Base-by-base conservation (phyloP, 371 early-diverging fungal genomes). In the Capniomyces stellatus region DNA sequence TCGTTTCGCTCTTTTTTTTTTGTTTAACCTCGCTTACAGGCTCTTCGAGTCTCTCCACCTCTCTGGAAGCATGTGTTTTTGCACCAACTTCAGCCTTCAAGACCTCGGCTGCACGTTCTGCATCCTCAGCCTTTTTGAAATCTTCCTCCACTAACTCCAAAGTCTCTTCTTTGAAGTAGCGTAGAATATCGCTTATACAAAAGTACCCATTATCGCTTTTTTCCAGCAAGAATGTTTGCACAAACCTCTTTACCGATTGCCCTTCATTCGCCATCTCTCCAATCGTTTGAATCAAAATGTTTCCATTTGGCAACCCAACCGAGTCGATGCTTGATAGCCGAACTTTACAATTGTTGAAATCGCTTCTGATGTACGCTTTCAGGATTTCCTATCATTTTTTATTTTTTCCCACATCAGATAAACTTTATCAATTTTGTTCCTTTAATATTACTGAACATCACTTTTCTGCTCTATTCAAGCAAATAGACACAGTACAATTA, bases 141-240 rank as follows among this genome's bases (percentile, higher is more conserved):
- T 50, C 10, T 29, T 4, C 87, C 25, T 93, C 94, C 65, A 83
- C 84, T 57, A 92, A 64, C 35, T 35, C 35, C 15, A 10, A 6
- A 10, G 35, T 35, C 35, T 35, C 35, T 10, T 35, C 35, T 15
- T 35, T 35, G 10, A 35, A 15, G 73, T 82, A 95, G 46, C 96
- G 82, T 71, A 94, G 82, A 54, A 96, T 88, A 65, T 94, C 94
- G 65, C 93, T 93, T 65, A 83, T 69, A 29, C 94, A 88, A 65
- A 79, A 94, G 69, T 82, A 96, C 15, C 94, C 94, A 51, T 78
- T 78, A 58, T 89, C 86, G 63, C 79, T 78, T 31, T 88, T 35
- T 6, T 10, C 91, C 48, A 96, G 71, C 62, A 90, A 83, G 70
- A 96, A 94, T 28, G 93, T 90, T 64, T 96, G 93, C 27, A 78